Conservation (phyloP, 495 filamentous ascomycete genomes). For the Podospora appendiculata region DNA sequence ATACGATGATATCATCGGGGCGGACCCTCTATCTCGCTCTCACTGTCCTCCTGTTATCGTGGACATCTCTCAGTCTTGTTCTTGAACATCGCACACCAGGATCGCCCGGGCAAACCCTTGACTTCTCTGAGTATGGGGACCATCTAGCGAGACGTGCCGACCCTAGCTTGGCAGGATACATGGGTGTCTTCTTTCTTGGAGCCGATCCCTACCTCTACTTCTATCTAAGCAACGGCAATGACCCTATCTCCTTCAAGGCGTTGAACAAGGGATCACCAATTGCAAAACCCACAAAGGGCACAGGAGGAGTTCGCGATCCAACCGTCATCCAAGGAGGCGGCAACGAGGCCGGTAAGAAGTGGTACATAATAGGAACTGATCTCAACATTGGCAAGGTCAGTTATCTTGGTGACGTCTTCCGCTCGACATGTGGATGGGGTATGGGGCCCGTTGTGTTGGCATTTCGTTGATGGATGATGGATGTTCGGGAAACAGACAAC, state of each 20-base stretch:
- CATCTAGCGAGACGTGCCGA: constrained; percentile 26
- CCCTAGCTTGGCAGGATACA: constrained; percentile 35
- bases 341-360: constrained; percentile 40
- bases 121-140: background rate
- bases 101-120: background rate
- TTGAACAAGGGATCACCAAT: constrained; percentile 41
- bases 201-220: constrained; percentile 47
- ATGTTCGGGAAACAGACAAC: constrained; percentile 23
- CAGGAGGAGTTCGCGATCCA: constrained; percentile 42
- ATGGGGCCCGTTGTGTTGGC: background rate
- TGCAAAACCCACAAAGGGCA: constrained; percentile 41
- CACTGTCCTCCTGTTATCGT: background rate
- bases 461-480: background rate
- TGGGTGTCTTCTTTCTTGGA: constrained; percentile 47
- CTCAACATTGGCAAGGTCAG: constrained; percentile 41
- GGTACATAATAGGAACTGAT: constrained; percentile 49
- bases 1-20: background rate
- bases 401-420: background rate
- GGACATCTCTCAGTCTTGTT: background rate
- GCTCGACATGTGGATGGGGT: too few species aligned
- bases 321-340: constrained; percentile 40
- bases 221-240: constrained; percentile 45
- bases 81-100: background rate
- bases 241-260: constrained; percentile 36
- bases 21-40: background rate